A percentile compares a stretch with the other conserved stretches of the same genome.
phyloP scores from a whole-genome alignment of 805 yeast species.

The Brettanomyces sp. region DNA sequence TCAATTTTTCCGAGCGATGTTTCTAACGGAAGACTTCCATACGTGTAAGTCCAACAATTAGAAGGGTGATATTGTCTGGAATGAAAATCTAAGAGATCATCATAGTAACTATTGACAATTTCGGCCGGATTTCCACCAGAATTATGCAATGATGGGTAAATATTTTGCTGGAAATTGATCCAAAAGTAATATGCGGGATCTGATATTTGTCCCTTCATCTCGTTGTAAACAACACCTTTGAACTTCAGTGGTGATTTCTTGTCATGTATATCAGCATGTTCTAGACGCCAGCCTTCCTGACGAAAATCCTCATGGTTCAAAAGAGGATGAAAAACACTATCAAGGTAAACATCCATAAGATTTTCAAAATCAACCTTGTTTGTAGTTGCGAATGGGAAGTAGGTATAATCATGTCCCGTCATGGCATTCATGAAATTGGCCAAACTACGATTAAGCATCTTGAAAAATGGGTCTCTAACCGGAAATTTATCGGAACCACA shows the following conservation, averaged over 20 bases:
- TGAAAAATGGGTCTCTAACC: conserved; percentile 94
- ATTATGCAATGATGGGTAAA: conserved; percentile 78
- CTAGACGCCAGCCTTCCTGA: conserved; percentile 98
- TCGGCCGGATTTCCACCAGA: conserved; percentile 90
- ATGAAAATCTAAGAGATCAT: conserved; percentile 75
- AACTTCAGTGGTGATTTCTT: conserved; percentile 52
- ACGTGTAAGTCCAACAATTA: conserved; percentile 77
- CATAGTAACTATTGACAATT: conserved; percentile 67
- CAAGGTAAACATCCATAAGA: conserved; percentile 79
- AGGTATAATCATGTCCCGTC: conserved; percentile 96
- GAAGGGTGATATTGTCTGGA: conserved; percentile 76
- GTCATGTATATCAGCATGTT: conserved; percentile 55
- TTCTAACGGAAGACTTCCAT: conserved; percentile 65
- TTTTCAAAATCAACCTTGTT: conserved; percentile 73
- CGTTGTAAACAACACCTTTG: conserved; percentile 96
- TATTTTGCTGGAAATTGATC: conserved; percentile 71
- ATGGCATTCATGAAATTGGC: conserved; percentile 97
- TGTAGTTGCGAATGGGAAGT: conserved; percentile 93
- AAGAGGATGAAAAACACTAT: conserved; percentile 77
- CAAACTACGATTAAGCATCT: conserved; percentile 90
- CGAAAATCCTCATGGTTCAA: conserved; percentile 71
- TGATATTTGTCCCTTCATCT: conserved; percentile 96
- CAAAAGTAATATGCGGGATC: conserved; percentile 80
- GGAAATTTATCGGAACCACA: conserved; percentile 92
- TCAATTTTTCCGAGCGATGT: conserved; percentile 52